Evolutionary conservation across 345 rosid genomes (phyloP).

Genomic region (Trapa bicornis): DNA sequence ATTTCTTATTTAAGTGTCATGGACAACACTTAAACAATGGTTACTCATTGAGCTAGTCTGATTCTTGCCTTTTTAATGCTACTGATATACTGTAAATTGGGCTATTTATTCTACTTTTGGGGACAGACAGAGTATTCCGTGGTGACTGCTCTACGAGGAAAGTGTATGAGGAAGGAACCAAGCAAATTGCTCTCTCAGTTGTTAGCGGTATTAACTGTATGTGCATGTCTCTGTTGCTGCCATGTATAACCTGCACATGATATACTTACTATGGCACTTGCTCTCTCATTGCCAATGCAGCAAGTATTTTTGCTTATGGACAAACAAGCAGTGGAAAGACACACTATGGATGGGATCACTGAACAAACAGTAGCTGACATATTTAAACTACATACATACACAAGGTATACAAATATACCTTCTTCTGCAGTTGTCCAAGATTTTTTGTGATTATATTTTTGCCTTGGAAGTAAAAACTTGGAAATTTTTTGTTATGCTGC

Average conservation of each 20-base stretch:
- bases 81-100: not conserved
- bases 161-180: constrained; percentile 72
- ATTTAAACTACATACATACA: constrained; percentile 51
- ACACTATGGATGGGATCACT: constrained; percentile 84
- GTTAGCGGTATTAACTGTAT: constrained; percentile 83
- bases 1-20: no score
- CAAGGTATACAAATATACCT: constrained; percentile 35
- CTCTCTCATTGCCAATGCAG: constrained; percentile 25
- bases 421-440: not conserved
- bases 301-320: constrained; percentile 94
- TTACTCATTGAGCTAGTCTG: no score
- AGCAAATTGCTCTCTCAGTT: constrained; percentile 82
- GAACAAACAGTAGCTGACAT: constrained; percentile 78
- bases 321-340: constrained; percentile 99
- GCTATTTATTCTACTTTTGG: constrained; percentile 6
- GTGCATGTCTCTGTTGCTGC: constrained; percentile 13
- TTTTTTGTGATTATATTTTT: not conserved
- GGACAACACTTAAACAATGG: no score
- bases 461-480: not conserved
- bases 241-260: not conserved
- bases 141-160: constrained; percentile 74
- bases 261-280: constrained; percentile 1
- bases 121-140: constrained; percentile 78
- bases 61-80: not conserved
- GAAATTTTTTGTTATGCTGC: constrained; percentile 6